Percentiles rank a stretch among this genome's conserved stretches.
Evolutionary conservation across 2,329 filamentous ascomycete genomes (phyloP).

Genomic region (Aspergillus versicolor): DNA sequence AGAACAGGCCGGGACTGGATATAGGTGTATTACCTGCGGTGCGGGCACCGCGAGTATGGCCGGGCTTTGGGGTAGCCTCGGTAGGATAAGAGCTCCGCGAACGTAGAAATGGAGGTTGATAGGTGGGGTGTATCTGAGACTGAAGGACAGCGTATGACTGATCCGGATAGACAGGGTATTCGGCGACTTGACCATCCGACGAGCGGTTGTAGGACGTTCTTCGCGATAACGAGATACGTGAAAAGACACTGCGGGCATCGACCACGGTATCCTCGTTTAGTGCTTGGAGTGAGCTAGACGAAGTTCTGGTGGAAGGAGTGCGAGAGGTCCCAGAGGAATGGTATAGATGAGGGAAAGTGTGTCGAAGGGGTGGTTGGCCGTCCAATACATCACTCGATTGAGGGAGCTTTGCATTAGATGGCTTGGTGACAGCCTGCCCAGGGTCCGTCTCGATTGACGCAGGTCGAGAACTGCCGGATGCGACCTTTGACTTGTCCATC

Average conservation of each 20-base stretch:
- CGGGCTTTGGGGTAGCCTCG: slow-evolving; percentile 23
- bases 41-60: slow-evolving; percentile 31
- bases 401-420: slow-evolving; percentile 27
- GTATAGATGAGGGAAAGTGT: slow-evolving; percentile 34
- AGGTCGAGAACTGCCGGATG: slow-evolving; percentile 18
- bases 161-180: slow-evolving; percentile 48
- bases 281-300: slow-evolving; percentile 44
- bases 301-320: slow-evolving; percentile 40
- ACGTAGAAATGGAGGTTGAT: slow-evolving; percentile 39
- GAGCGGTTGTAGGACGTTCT: slow-evolving; percentile 29
- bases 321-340: slow-evolving; percentile 36
- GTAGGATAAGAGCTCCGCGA: slow-evolving; percentile 46
- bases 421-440: slow-evolving; percentile 23
- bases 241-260: slow-evolving; percentile 27
- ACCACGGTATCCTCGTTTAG: slow-evolving; percentile 39
- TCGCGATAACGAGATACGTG: slow-evolving; percentile 25
- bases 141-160: slow-evolving; percentile 50
- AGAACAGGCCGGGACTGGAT: slow-evolving; percentile 49
- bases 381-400: slow-evolving; percentile 27
- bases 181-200: slow-evolving; percentile 25
- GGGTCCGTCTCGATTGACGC: slow-evolving; percentile 23
- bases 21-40: slow-evolving; percentile 49
- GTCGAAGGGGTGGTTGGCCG: slow-evolving; percentile 32
- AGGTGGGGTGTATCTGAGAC: slow-evolving; percentile 42
- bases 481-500: slow-evolving; percentile 21